phyloP scores from a whole-genome alignment of 345 rosid species.

The Excoecaria agallocha region DNA sequence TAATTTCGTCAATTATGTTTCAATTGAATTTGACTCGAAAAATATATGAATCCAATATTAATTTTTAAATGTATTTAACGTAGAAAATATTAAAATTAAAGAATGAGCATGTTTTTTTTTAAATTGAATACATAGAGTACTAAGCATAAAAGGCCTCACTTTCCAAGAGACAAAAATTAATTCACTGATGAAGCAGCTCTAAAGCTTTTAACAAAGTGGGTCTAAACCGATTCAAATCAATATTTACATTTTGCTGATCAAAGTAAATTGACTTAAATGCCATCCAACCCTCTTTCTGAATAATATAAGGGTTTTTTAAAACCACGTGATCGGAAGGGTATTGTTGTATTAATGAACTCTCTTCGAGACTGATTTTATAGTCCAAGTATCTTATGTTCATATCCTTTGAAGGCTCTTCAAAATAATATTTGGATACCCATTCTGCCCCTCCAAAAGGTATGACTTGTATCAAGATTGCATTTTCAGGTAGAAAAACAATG shows the following conservation, averaged over 20 bases:
- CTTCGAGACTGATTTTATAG: slow-evolving; percentile 50
- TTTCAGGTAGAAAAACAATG: slow-evolving; percentile 75
- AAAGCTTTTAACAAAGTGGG: slow-evolving; percentile 56
- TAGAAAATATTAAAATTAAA: too few species aligned
- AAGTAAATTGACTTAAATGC: slow-evolving; percentile 55
- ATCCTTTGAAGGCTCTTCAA: slow-evolving; percentile 50
- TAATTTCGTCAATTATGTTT: too few species aligned
- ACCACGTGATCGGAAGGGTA: slow-evolving; percentile 55
- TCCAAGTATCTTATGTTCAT: slow-evolving; percentile 73
- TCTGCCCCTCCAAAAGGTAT: slow-evolving; percentile 64
- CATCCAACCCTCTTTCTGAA: slow-evolving; percentile 58
- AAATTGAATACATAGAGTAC: too few species aligned
- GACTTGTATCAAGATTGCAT: slow-evolving; percentile 66
- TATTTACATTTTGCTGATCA: slow-evolving; percentile 63
- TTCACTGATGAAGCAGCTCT: slow-evolving; percentile 43
- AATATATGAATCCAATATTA: too few species aligned
- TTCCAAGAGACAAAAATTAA: background rate
- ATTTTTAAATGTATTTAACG: too few species aligned
- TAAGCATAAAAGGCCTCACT: too few species aligned
- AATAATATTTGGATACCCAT: slow-evolving; percentile 52
- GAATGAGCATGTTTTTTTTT: too few species aligned
- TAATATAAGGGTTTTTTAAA: slow-evolving; percentile 44
- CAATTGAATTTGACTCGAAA: too few species aligned
- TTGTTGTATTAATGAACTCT: slow-evolving; percentile 52
- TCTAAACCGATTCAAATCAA: slow-evolving; percentile 61